These are phyloP conservation scores for Stenocarpella maydis DNA, from an alignment of 2,329 filamentous ascomycete genomes.

Conservation along the genomic window DNA sequence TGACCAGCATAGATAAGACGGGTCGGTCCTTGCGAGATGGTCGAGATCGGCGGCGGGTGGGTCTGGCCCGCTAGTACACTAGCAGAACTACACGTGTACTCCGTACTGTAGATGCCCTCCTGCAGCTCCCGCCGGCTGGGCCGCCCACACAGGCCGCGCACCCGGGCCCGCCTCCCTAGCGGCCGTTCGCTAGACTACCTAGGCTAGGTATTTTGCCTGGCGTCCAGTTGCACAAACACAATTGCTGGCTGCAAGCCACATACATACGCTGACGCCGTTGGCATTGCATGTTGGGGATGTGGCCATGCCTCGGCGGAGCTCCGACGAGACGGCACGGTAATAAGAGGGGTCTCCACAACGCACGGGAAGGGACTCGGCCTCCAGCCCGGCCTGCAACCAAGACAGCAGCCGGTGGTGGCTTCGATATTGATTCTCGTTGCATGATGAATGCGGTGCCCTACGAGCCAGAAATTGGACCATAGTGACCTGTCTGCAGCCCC, in stretches of 20 bases:
- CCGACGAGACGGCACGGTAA: neutral
- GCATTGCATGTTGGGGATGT: neutral
- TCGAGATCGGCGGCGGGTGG: constrained; percentile 3
- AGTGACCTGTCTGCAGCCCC: neutral
- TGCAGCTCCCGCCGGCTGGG: constrained; percentile 9
- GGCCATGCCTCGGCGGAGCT: constrained; percentile 3
- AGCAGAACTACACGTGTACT: no score
- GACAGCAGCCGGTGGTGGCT: neutral
- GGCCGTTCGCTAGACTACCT: neutral
- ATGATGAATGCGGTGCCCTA: neutral
- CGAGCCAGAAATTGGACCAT: neutral
- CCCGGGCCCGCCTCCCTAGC: neutral
- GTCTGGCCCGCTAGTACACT: neutral
- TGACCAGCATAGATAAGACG: neutral
- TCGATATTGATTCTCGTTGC: neutral
- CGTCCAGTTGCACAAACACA: neutral
- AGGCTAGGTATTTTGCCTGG: neutral
- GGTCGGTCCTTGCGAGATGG: constrained; percentile 21
- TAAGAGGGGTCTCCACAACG: neutral
- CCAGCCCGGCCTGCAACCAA: constrained; percentile 1
- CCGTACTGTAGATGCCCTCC: neutral
- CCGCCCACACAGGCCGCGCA: neutral
- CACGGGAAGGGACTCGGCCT: neutral
- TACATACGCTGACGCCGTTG: neutral
- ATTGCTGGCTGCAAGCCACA: neutral